Evolutionary conservation across 345 rosid genomes (phyloP), one percentile per base, ranked within the genome.

Genomic region (Salix exigua): DNA sequence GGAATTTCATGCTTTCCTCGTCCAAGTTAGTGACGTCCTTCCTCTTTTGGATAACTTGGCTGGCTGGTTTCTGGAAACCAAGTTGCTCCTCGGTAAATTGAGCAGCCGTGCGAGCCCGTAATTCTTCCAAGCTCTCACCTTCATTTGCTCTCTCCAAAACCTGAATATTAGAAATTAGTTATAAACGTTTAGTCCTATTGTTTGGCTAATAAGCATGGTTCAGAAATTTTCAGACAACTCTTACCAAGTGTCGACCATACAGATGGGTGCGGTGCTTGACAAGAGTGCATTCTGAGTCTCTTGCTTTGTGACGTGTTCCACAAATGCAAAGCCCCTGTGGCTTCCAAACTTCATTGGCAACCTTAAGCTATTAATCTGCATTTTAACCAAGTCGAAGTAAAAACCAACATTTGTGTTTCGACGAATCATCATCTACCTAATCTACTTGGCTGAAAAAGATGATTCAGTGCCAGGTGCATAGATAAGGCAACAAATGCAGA

Each of bases 231-330:
- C n/a, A 53, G n/a, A 73, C 31, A 2, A 0, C 11, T 19, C 88
- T 77, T 86, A 95, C 99, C 94, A 92, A 80, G 83, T 89, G 98
- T 65, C 98, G 93, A 62, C 97, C 98, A 26, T 93, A 92, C 23
- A 93, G 82, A 87, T 93, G 98, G 73, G 97, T 93, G 85, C 78
- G 91, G 91, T 53, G 94, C 85, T 61, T 90, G 75, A 66, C 5
- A 31, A 0, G 33, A 86, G 79, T 31, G 98, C 97, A 80, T 89
- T 96, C 73, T 82, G 86, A 4, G 97, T 92, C 82, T 96, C 98
- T 85, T 93, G 96, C 84, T 96, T 96, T 23, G 99, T 91, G 68
- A 93, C 82, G 55, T 77, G 93, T 83, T 93, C 98, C 72, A 96
- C 92, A 70, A 93, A 93, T 13, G 92, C 98, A 83, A 81, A 96